phyloP scores from a whole-genome alignment of 441 rosid genomes.

The Adansonia madagascariensis region DNA sequence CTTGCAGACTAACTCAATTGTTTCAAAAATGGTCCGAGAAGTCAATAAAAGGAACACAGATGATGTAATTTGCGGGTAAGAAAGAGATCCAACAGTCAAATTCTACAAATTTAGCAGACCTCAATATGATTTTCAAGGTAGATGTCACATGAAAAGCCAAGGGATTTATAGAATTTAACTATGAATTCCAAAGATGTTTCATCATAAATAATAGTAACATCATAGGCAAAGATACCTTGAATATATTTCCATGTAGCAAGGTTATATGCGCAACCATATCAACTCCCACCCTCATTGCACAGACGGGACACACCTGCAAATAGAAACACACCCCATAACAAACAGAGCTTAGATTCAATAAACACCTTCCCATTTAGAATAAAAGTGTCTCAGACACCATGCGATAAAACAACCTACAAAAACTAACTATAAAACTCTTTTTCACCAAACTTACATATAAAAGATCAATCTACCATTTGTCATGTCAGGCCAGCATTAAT shows the following conservation, averaged over 20 bases:
- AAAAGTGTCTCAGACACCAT: neutral
- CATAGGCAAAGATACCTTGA: slow-evolving; percentile 76
- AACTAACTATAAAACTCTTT: slow-evolving; percentile 18
- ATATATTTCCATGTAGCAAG: slow-evolving; percentile 81
- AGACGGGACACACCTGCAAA: slow-evolving; percentile 91
- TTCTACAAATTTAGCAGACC: slow-evolving; percentile 14
- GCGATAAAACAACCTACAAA: slow-evolving; percentile 24
- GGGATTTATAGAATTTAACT: neutral
- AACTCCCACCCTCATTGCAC: slow-evolving; percentile 80
- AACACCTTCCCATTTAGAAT: neutral
- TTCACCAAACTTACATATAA: neutral
- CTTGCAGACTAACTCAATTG: slow-evolving; percentile 5
- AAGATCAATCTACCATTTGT: neutral
- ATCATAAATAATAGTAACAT: slow-evolving; percentile 24
- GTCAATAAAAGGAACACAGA: neutral
- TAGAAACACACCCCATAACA: slow-evolving; percentile 30
- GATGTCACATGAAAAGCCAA: neutral
- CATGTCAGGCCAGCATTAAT: neutral
- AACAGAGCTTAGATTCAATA: slow-evolving; percentile 25
- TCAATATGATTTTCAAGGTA: neutral
- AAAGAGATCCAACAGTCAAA: neutral
- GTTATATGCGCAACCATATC: slow-evolving; percentile 98
- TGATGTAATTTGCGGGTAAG: neutral
- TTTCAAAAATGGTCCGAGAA: neutral
- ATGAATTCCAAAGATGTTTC: slow-evolving; percentile 5